These are phyloP conservation scores for Oehlia diaphana DNA, from an alignment of 192 early-diverging fungal species.

Conservation along the genomic window DNA sequence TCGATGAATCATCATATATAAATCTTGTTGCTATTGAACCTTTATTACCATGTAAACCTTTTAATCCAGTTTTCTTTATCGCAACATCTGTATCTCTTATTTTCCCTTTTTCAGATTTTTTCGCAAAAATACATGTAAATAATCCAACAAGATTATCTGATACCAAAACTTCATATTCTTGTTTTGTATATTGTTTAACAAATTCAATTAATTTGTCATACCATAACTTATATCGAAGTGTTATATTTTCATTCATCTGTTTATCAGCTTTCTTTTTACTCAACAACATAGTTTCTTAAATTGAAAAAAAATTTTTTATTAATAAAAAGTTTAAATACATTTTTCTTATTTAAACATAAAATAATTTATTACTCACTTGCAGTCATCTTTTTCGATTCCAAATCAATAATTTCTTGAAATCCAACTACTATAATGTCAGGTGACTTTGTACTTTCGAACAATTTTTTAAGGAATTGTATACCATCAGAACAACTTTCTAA, in stretches of 20 bases:
- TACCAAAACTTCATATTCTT: conserved; percentile 55
- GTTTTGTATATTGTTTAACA: conserved; percentile 52
- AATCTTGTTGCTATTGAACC: conserved; percentile 78
- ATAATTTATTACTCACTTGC: conserved; percentile 53
- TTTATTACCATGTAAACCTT: conserved; percentile 90
- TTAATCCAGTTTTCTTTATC: conserved; percentile 87
- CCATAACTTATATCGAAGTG: conserved; percentile 82
- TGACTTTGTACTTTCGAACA: conserved; percentile 47
- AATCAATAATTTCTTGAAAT: conserved; percentile 86
- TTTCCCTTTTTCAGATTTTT: conserved; percentile 51
- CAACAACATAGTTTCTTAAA: conserved; percentile 53
- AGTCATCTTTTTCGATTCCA: conserved; percentile 79
- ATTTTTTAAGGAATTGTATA: conserved; percentile 47
- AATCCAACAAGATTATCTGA: conserved; percentile 88
- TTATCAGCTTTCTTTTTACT: conserved; percentile 58
- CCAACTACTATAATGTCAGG: conserved; percentile 82
- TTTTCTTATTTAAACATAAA: no score
- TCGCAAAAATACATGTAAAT: conserved; percentile 85
- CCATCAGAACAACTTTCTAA: conserved; percentile 61
- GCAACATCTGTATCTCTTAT: conserved; percentile 63
- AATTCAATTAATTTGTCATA: conserved; percentile 67
- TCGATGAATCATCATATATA: conserved; percentile 73
- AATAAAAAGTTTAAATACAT: not conserved
- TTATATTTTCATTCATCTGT: conserved; percentile 50
- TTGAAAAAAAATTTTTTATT: not conserved